A percentile compares a stretch with the other conserved stretches of the same genome.
phyloP scores from a whole-genome alignment of 2,329 filamentous ascomycete species.

The Pseudocercospora musae region DNA sequence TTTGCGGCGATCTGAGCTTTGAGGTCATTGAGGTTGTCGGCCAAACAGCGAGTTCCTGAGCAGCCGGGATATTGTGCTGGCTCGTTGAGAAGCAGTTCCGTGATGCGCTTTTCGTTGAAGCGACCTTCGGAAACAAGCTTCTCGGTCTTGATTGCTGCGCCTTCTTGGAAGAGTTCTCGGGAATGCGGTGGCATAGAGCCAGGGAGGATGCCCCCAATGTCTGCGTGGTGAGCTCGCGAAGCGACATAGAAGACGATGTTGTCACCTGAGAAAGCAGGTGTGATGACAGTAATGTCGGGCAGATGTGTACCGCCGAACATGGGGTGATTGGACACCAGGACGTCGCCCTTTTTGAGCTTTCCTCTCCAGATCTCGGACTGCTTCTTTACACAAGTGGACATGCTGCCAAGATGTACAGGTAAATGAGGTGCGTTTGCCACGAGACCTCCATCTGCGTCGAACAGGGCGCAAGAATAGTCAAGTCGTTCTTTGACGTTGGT shows the following conservation, averaged over 20 bases:
- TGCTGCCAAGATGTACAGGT: slow-evolving; percentile 76
- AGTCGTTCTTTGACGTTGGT: slow-evolving; percentile 80
- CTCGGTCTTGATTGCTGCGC: slow-evolving; percentile 54
- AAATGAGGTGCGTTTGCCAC: slow-evolving; percentile 78
- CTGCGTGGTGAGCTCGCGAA: slow-evolving; percentile 75
- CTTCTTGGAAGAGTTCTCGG: slow-evolving; percentile 57
- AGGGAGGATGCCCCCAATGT: slow-evolving; percentile 78
- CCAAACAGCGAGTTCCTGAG: slow-evolving; percentile 72
- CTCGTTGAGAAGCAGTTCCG: slow-evolving; percentile 64
- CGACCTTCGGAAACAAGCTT: slow-evolving; percentile 72
- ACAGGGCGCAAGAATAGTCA: slow-evolving; percentile 79
- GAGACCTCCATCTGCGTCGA: slow-evolving; percentile 70
- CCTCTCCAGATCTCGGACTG: slow-evolving; percentile 79
- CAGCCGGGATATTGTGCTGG: slow-evolving; percentile 73
- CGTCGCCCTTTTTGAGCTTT: slow-evolving; percentile 73
- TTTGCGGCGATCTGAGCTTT: slow-evolving; percentile 86
- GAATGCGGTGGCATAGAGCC: slow-evolving; percentile 80
- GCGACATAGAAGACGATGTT: slow-evolving; percentile 80
- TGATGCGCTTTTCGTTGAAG: slow-evolving; percentile 75
- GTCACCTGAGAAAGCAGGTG: slow-evolving; percentile 71
- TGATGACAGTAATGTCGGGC: slow-evolving; percentile 78
- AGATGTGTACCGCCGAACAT: slow-evolving; percentile 81
- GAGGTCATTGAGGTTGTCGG: slow-evolving; percentile 80
- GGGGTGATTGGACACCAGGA: slow-evolving; percentile 79
- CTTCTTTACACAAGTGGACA: slow-evolving; percentile 78